Conservation (phyloP, 441 rosid species). For the Breynia disticha region DNA sequence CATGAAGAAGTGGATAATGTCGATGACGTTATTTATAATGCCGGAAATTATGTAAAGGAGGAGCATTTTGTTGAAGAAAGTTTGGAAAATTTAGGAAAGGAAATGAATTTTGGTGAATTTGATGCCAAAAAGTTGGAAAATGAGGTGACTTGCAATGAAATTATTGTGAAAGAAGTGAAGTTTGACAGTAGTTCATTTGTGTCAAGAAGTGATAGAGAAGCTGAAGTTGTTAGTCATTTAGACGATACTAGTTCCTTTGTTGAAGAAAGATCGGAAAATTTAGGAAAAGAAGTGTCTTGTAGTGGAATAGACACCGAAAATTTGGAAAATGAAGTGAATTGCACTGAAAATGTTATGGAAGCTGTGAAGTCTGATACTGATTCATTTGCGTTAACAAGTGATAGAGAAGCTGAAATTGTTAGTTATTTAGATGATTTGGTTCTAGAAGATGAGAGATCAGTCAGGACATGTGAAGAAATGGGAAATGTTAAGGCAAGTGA, state of each 20-base stretch:
- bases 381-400: conserved; percentile 2
- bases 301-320: neutral
- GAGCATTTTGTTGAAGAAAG: conserved; percentile 8
- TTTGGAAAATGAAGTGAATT: conserved; percentile 9
- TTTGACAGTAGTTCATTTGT: conserved; percentile 10
- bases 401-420: neutral
- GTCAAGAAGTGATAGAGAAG: conserved; percentile 8
- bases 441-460: conserved; percentile 7
- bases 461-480: neutral
- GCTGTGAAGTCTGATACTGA: conserved; percentile 12
- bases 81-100: conserved; percentile 7
- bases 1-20: conserved; percentile 2
- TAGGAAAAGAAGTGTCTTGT: conserved; percentile 11
- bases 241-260: neutral
- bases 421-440: neutral
- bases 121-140: conserved; percentile 2
- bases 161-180: conserved; percentile 8
- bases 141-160: conserved; percentile 4
- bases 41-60: neutral
- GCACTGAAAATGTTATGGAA: conserved; percentile 4
- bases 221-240: neutral
- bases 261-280: conserved; percentile 9
- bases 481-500: conserved; percentile 9
- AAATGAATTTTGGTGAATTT: neutral
- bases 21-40: conserved; percentile 12